These are phyloP conservation scores for Boletus bicolor DNA, from an alignment of 768 basidiomycete species.

Conservation along the genomic window DNA sequence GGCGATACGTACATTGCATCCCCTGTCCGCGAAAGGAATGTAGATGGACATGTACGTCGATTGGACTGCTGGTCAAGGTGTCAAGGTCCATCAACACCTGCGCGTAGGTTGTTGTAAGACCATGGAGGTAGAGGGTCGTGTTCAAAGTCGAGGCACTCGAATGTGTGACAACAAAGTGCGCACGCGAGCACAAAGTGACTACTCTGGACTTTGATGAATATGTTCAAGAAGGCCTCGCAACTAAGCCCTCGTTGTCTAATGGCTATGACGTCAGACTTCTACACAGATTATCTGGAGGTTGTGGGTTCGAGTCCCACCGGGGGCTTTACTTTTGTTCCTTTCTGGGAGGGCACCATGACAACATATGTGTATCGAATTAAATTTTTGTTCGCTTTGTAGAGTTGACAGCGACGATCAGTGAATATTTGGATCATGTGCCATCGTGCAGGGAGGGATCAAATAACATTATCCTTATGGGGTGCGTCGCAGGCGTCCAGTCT, in stretches of 20 bases:
- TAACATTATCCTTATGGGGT: background rate
- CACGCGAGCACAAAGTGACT: too few species aligned
- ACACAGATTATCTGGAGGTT: slow-evolving; percentile 80
- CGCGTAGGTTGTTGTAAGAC: background rate
- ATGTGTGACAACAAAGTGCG: too few species aligned
- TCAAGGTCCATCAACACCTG: background rate
- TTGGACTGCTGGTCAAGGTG: background rate
- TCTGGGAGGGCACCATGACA: background rate
- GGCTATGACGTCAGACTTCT: slow-evolving; percentile 92
- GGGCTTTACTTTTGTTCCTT: slow-evolving; percentile 43
- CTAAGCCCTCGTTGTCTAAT: slow-evolving; percentile 79
- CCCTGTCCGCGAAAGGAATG: background rate
- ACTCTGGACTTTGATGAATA: background rate
- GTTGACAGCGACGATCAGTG: background rate
- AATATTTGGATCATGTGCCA: background rate
- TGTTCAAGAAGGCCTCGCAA: background rate
- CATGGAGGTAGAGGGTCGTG: background rate
- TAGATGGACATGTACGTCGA: background rate
- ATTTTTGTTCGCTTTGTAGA: background rate
- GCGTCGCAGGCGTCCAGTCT: background rate
- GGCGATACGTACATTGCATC: background rate
- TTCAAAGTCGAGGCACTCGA: background rate
- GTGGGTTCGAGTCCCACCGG: slow-evolving; percentile 85
- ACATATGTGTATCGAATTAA: background rate
- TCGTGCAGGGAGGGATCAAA: background rate